Conservation (phyloP, 805 yeast genomes). For the Candida coquimbonensis region DNA sequence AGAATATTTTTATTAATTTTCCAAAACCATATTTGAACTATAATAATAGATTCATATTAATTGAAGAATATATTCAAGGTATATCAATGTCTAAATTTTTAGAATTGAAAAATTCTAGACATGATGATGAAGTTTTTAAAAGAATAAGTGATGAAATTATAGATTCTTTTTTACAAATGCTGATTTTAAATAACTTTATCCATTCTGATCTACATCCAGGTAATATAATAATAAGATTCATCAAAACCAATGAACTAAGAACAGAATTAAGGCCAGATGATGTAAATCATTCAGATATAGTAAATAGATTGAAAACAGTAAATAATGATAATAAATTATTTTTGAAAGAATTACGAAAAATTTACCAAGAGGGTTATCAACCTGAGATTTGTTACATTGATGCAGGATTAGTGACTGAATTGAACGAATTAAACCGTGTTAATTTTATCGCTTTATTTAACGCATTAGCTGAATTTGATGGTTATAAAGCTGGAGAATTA, state of each 20-base stretch:
- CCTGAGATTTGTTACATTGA: constrained; percentile 90
- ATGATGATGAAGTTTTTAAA: constrained; percentile 50
- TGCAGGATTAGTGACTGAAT: constrained; percentile 88
- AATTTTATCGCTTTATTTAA: constrained; percentile 88
- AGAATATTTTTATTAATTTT: constrained; percentile 57
- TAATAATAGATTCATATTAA: constrained; percentile 64
- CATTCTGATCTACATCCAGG: constrained; percentile 98
- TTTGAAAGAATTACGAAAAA: constrained; percentile 36
- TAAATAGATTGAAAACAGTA: constrained; percentile 14
- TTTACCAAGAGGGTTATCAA: constrained; percentile 54
- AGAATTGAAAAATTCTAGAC: constrained; percentile 25
- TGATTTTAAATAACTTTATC: constrained; percentile 85
- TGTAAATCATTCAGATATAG: constrained; percentile 18
- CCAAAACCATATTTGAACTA: constrained; percentile 67
- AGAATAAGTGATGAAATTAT: constrained; percentile 74
- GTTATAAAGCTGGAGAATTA: constrained; percentile 88
- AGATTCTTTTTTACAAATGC: constrained; percentile 89
- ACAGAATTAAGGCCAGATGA: constrained; percentile 22
- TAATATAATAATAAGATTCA: constrained; percentile 72
- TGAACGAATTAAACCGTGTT: constrained; percentile 66
- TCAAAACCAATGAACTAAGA: constrained; percentile 36
- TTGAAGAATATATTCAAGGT: constrained; percentile 83
- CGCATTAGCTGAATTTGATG: constrained; percentile 86
- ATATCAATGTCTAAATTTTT: constrained; percentile 72
- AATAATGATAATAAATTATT: constrained; percentile 31